phyloP scores from a whole-genome alignment of 2,329 filamentous ascomycete genomes.

The Clonostachys chloroleuca region DNA sequence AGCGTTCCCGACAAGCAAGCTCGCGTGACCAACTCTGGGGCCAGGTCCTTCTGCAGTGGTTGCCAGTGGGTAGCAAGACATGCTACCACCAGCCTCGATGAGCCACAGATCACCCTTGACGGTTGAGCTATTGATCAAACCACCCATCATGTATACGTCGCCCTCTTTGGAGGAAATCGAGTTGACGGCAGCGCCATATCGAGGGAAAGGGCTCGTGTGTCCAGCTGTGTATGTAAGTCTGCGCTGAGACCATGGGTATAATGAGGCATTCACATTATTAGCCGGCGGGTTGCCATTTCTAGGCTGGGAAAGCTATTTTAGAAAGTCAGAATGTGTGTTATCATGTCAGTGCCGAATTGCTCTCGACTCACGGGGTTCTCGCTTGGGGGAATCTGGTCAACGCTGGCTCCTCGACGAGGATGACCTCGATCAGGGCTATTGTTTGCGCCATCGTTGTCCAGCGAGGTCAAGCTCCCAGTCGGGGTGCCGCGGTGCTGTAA shows the following conservation, averaged over 20 bases:
- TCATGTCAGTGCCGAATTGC: not conserved
- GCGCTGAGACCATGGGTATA: slow-evolving; percentile 95
- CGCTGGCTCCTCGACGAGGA: slow-evolving; percentile 45
- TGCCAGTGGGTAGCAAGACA: slow-evolving; percentile 86
- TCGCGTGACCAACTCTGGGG: slow-evolving; percentile 89
- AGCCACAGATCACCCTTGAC: slow-evolving; percentile 98
- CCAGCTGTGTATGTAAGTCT: slow-evolving; percentile 80
- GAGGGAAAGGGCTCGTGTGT: slow-evolving; percentile 83
- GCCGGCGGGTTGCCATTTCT: slow-evolving; percentile 41
- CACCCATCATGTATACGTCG: slow-evolving; percentile 96
- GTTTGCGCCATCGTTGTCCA: slow-evolving; percentile 53
- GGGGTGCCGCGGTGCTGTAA: slow-evolving; percentile 60
- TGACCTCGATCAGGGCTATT: slow-evolving; percentile 63
- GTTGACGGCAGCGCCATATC: slow-evolving; percentile 96
- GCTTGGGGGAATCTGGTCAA: slow-evolving; percentile 38
- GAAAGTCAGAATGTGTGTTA: slow-evolving; percentile 1
- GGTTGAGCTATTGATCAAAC: slow-evolving; percentile 88
- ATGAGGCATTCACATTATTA: slow-evolving; percentile 58
- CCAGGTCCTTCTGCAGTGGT: slow-evolving; percentile 93
- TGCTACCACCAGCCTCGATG: slow-evolving; percentile 83
- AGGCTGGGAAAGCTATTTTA: slow-evolving; percentile 32
- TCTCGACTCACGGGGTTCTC: slow-evolving; percentile 33
- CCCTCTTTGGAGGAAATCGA: slow-evolving; percentile 91
- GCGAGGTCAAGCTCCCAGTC: slow-evolving; percentile 72
- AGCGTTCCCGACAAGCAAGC: slow-evolving; percentile 92